Evolutionary conservation across 768 basidiomycete genomes (phyloP).

Genomic region (Imleria badia): DNA sequence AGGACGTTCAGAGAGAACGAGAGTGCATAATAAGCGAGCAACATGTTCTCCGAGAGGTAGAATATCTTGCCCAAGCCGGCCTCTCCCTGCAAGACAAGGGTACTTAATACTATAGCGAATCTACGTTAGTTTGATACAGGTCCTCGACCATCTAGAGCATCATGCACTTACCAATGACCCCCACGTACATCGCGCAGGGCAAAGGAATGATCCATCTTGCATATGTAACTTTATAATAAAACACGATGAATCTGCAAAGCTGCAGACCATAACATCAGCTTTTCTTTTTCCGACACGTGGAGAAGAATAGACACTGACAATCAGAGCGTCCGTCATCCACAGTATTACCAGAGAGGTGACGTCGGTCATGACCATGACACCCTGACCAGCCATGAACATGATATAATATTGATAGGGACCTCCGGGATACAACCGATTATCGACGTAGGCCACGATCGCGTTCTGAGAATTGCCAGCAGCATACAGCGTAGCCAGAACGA

Average conservation of each 20-base stretch:
- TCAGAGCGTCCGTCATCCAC: constrained; percentile 32
- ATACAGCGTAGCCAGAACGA: constrained; percentile 28
- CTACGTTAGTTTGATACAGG: not conserved
- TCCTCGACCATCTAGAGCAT: not conserved
- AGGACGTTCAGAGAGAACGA: constrained; percentile 28
- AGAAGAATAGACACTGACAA: constrained; percentile 17
- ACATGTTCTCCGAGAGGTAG: constrained; percentile 20
- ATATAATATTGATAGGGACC: constrained; percentile 27
- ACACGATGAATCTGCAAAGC: constrained; percentile 26
- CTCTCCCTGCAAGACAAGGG: constrained; percentile 19
- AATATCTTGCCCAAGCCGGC: constrained; percentile 18
- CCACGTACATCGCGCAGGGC: constrained; percentile 23
- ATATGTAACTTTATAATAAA: constrained; percentile 22
- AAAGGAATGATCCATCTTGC: constrained; percentile 27
- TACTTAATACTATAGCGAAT: constrained; percentile 17
- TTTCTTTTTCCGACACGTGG: not conserved
- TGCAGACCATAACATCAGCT: constrained; percentile 2
- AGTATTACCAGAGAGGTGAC: constrained; percentile 24
- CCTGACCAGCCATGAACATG: constrained; percentile 26
- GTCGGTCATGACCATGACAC: constrained; percentile 24
- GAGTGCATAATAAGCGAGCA: constrained; percentile 24
- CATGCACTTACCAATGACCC: constrained; percentile 22
- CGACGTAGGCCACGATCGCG: constrained; percentile 29
- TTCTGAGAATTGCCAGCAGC: constrained; percentile 29
- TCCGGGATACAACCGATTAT: constrained; percentile 28